Evolutionary conservation across 2,329 filamentous ascomycete genomes (phyloP).

Genomic region (Ceratocystis albifundus): DNA sequence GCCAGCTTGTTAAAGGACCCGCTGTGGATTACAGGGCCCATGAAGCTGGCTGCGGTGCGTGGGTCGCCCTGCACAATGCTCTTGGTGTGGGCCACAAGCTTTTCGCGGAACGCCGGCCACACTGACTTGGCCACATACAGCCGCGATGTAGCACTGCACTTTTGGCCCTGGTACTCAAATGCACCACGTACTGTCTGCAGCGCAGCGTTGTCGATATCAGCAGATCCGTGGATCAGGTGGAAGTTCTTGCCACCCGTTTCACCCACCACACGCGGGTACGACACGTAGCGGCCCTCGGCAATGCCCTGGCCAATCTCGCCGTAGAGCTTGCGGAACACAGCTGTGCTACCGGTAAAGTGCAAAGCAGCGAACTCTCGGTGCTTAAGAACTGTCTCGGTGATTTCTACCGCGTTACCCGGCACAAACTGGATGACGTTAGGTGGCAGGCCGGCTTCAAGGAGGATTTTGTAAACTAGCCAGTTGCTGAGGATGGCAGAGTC

Average conservation of each 20-base stretch:
- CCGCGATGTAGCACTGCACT: conserved; percentile 76
- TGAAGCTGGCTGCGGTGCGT: conserved; percentile 61
- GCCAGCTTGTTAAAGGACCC: conserved; percentile 70
- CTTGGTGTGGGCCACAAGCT: conserved; percentile 55
- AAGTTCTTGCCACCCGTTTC: conserved; percentile 94
- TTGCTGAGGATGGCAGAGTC: conserved; percentile 80
- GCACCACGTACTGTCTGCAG: conserved; percentile 75
- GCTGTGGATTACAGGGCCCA: conserved; percentile 77
- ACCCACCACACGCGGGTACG: conserved; percentile 80
- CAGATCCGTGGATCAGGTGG: conserved; percentile 67
- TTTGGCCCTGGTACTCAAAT: conserved; percentile 86
- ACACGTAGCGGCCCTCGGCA: conserved; percentile 66
- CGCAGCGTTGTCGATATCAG: conserved; percentile 66
- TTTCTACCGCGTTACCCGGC: conserved; percentile 72
- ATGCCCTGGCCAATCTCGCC: conserved; percentile 74
- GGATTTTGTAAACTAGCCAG: conserved; percentile 80
- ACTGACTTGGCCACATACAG: conserved; percentile 65
- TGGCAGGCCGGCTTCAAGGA: conserved; percentile 82
- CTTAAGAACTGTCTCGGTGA: conserved; percentile 64
- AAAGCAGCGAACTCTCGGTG: conserved; percentile 79
- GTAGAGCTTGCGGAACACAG: conserved; percentile 80
- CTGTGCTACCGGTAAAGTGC: conserved; percentile 88
- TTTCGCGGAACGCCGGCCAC: conserved; percentile 59
- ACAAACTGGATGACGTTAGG: conserved; percentile 87
- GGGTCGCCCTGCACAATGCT: conserved; percentile 61